These are phyloP conservation scores for Haplosporangium gracile DNA, from an alignment of 192 early-diverging fungal genomes.

Conservation along the genomic window DNA sequence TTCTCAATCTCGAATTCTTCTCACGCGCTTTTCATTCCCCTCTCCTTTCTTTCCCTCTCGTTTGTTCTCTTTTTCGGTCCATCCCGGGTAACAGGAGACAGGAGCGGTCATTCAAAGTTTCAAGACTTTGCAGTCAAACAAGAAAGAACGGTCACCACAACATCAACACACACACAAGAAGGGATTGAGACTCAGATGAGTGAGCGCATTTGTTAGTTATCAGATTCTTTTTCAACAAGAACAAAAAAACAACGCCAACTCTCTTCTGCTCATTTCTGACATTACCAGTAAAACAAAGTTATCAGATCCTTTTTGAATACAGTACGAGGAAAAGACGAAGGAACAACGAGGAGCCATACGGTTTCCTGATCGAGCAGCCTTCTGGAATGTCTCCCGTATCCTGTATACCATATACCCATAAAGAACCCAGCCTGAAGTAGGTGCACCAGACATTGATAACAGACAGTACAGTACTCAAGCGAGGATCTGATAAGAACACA, in stretches of 20 bases:
- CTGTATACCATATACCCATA: background rate
- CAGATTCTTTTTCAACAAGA: background rate
- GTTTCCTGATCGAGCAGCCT: background rate
- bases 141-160: too few species aligned
- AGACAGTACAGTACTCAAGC: background rate
- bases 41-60: background rate
- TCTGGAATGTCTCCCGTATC: background rate
- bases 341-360: constrained; percentile 1
- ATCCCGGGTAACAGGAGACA: background rate
- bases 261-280: background rate
- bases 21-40: background rate
- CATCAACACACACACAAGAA: too few species aligned
- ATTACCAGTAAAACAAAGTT: background rate
- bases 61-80: background rate
- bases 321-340: background rate
- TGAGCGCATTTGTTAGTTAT: background rate
- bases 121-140: too few species aligned
- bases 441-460: too few species aligned
- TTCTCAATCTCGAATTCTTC: too few species aligned
- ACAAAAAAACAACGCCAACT: background rate
- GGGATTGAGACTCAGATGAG: background rate
- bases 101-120: background rate
- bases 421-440: too few species aligned
- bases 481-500: background rate
- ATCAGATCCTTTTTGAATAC: background rate